Conservation (phyloP, 768 basidiomycete genomes). For the Hygrocybe coccinea region DNA sequence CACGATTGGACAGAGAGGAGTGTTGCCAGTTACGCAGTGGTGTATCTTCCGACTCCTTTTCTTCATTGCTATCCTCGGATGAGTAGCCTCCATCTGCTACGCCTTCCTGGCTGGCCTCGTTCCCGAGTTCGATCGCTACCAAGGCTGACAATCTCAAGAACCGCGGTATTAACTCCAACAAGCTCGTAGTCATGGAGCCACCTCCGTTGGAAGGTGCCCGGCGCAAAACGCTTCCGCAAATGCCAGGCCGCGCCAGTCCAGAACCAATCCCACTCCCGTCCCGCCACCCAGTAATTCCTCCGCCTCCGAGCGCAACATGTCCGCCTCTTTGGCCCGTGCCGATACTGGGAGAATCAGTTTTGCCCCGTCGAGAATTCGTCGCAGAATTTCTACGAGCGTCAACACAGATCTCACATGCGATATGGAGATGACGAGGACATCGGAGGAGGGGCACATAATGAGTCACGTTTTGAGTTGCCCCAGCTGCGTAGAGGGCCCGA, state of each 20-base stretch:
- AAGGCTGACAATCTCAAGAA: constrained; percentile 77
- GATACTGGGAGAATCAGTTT: not conserved
- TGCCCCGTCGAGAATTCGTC: not conserved
- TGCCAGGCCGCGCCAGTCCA: constrained; percentile 55
- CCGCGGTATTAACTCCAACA: constrained; percentile 60
- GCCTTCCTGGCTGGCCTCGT: constrained; percentile 44
- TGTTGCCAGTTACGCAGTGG: not conserved
- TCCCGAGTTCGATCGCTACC: constrained; percentile 70
- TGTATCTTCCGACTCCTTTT: constrained; percentile 15
- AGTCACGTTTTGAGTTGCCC: constrained; percentile 56
- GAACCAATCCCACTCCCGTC: constrained; percentile 72
- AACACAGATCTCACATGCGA: constrained; percentile 73
- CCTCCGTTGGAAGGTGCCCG: constrained; percentile 31
- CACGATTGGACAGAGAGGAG: constrained; percentile 8
- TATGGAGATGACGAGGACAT: constrained; percentile 70
- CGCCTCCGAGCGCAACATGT: constrained; percentile 22
- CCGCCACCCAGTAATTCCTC: constrained; percentile 67
- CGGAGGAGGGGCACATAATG: constrained; percentile 60
- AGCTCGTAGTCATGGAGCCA: constrained; percentile 57
- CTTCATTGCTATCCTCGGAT: constrained; percentile 15
- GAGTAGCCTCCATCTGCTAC: constrained; percentile 42
- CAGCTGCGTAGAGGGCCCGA: constrained; percentile 50
- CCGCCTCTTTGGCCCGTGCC: not conserved
- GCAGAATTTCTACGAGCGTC: constrained; percentile 39
- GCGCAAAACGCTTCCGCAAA: constrained; percentile 54